These are phyloP conservation scores for Botrytis aclada DNA, from an alignment of 2,329 filamentous ascomycete genomes.

Conservation along the genomic window DNA sequence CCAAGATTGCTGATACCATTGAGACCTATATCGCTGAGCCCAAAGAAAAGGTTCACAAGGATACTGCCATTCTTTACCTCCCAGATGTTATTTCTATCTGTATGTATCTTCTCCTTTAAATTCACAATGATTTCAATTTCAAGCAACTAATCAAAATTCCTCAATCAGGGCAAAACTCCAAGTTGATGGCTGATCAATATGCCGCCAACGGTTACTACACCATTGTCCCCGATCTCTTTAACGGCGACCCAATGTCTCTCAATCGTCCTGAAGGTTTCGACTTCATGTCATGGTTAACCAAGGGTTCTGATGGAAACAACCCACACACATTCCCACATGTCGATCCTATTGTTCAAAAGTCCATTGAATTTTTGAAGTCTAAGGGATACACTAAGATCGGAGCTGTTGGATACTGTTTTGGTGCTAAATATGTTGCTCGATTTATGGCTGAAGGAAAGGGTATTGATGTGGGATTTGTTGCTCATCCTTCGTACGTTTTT, in stretches of 20 bases:
- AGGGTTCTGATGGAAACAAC: constrained; percentile 36
- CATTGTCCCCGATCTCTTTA: constrained; percentile 68
- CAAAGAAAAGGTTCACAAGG: constrained; percentile 32
- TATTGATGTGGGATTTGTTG: constrained; percentile 68
- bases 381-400: constrained; percentile 59
- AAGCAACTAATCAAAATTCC: constrained; percentile 27
- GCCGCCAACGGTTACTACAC: constrained; percentile 57
- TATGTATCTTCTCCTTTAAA: not conserved
- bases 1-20: constrained; percentile 34
- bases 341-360: constrained; percentile 44
- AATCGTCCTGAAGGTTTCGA: constrained; percentile 47
- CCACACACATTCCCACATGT: constrained; percentile 34
- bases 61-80: constrained; percentile 36
- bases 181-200: constrained; percentile 71
- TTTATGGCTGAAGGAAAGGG: constrained; percentile 56
- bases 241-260: constrained; percentile 58
- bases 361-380: constrained; percentile 57
- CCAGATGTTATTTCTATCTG: constrained; percentile 37
- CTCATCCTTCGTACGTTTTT: constrained; percentile 60
- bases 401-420: constrained; percentile 69
- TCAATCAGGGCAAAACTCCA: constrained; percentile 48
- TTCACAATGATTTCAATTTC: not conserved
- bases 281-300: constrained; percentile 47
- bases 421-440: constrained; percentile 70
- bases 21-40: constrained; percentile 37